Conservation (phyloP, 2,329 filamentous ascomycete species). For the Fusarium nodosum region DNA sequence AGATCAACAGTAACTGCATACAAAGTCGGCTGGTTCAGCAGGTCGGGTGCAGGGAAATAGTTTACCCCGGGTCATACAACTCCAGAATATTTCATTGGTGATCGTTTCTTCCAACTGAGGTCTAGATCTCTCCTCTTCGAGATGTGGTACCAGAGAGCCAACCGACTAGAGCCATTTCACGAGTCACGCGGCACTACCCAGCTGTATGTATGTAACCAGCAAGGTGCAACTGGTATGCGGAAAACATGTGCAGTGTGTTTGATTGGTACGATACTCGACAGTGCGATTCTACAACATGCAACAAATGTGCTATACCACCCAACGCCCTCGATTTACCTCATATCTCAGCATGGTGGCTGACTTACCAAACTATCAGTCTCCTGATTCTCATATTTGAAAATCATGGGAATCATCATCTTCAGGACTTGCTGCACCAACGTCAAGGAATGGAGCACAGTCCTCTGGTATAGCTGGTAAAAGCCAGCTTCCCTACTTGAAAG, state of each 20-base stretch:
- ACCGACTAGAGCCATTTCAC: constrained; percentile 2
- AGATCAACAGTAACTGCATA: constrained; percentile 7
- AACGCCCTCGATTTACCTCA: neutral
- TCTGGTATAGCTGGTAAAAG: constrained; percentile 1
- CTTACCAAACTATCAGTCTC: constrained; percentile 1
- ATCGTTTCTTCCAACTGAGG: constrained; percentile 3
- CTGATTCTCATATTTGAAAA: constrained; percentile 5
- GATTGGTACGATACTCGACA: neutral
- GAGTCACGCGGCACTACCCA: constrained; percentile 31
- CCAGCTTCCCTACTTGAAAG: constrained; percentile 1
- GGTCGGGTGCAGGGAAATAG: constrained; percentile 1
- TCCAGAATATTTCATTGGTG: neutral
- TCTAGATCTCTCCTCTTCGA: constrained; percentile 6
- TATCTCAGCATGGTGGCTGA: constrained; percentile 9
- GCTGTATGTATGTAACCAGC: constrained; percentile 26
- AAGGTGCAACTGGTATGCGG: constrained; percentile 28
- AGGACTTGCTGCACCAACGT: neutral
- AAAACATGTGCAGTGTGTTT: neutral
- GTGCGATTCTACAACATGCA: neutral
- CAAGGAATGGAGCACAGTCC: constrained; percentile 6
- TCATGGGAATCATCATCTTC: constrained; percentile 18
- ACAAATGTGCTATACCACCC: neutral
- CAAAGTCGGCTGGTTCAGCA: neutral
- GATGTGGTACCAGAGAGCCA: constrained; percentile 16
- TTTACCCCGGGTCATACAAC: constrained; percentile 3